These are phyloP conservation scores for Neohortaea acidophila DNA, from an alignment of 495 filamentous ascomycete species.

Conservation along the genomic window DNA sequence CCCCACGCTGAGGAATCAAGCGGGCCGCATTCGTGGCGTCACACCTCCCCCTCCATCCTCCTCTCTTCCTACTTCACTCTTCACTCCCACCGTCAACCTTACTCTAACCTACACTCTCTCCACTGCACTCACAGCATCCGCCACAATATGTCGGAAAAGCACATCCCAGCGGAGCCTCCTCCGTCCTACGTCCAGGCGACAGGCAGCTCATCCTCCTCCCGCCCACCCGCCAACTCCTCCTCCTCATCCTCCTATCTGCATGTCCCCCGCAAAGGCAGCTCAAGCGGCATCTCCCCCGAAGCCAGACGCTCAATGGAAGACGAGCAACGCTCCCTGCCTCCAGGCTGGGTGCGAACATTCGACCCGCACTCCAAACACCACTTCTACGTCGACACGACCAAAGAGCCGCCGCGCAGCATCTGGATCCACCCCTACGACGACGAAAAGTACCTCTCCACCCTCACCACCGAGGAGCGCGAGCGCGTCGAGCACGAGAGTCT, in stretches of 20 bases:
- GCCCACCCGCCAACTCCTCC: not conserved
- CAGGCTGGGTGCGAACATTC: slow-evolving; percentile 34
- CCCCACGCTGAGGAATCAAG: too few species aligned
- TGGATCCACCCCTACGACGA: slow-evolving; percentile 41
- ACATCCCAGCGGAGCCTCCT: slow-evolving; percentile 11
- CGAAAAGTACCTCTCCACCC: slow-evolving; percentile 28
- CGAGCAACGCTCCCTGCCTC: slow-evolving; percentile 30
- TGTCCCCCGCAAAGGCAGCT: slow-evolving; percentile 11
- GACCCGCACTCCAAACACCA: slow-evolving; percentile 32
- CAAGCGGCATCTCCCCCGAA: slow-evolving; percentile 31
- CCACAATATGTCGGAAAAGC: not conserved
- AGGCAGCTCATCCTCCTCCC: slow-evolving; percentile 5
- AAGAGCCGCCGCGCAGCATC: slow-evolving; percentile 31
- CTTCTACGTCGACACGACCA: slow-evolving; percentile 37
- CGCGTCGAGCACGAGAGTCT: slow-evolving; percentile 22
- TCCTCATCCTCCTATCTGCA: slow-evolving; percentile 3
- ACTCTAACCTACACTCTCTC: too few species aligned
- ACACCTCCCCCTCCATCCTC: too few species aligned
- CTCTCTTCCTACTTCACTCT: too few species aligned
- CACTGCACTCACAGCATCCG: too few species aligned
- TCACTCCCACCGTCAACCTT: too few species aligned
- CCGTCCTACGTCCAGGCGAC: slow-evolving; percentile 7
- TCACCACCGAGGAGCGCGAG: slow-evolving; percentile 27
- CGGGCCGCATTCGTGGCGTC: too few species aligned
- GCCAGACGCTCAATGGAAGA: slow-evolving; percentile 38